Percentiles rank a stretch among this genome's conserved stretches.
Evolutionary conservation across 2,329 filamentous ascomycete genomes (phyloP).

Genomic region (Capronia americana): DNA sequence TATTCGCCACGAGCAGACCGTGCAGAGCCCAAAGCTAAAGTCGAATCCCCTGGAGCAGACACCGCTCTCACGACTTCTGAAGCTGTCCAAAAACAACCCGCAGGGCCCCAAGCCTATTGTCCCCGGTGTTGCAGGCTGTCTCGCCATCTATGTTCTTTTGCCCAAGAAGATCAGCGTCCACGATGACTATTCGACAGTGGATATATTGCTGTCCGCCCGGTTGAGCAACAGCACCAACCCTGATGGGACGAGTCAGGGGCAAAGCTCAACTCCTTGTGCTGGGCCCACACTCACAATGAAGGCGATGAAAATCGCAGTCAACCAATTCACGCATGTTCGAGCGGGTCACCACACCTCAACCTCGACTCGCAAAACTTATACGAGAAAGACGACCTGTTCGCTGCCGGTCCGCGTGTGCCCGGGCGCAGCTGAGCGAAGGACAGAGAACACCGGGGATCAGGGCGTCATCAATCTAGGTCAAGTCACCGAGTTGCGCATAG

Average conservation of each 20-base stretch:
- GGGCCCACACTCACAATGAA: slow-evolving; percentile 4
- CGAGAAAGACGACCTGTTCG: slow-evolving; percentile 13
- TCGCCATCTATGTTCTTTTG: slow-evolving; percentile 8
- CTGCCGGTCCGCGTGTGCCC: background rate
- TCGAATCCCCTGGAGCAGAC: background rate
- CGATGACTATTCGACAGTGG: slow-evolving; percentile 10
- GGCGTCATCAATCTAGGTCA: slow-evolving; percentile 9
- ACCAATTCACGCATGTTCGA: slow-evolving; percentile 8
- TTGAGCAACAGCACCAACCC: background rate
- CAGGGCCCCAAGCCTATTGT: background rate
- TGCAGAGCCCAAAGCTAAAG: background rate
- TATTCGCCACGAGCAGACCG: background rate
- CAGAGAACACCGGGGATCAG: background rate
- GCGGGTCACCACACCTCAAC: slow-evolving; percentile 6
- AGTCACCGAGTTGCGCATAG: slow-evolving; percentile 14
- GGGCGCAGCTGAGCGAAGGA: background rate
- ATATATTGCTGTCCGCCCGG: slow-evolving; percentile 3
- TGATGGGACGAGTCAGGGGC: background rate
- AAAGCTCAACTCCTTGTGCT: background rate
- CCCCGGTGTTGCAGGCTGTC: background rate
- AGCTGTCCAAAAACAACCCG: slow-evolving; percentile 1
- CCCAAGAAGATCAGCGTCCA: slow-evolving; percentile 5
- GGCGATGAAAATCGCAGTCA: slow-evolving; percentile 7
- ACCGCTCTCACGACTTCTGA: slow-evolving; percentile 6
- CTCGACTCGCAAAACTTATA: slow-evolving; percentile 18